Conservation (phyloP, 2,329 filamentous ascomycete species). For the Scytalidium lignicola region DNA sequence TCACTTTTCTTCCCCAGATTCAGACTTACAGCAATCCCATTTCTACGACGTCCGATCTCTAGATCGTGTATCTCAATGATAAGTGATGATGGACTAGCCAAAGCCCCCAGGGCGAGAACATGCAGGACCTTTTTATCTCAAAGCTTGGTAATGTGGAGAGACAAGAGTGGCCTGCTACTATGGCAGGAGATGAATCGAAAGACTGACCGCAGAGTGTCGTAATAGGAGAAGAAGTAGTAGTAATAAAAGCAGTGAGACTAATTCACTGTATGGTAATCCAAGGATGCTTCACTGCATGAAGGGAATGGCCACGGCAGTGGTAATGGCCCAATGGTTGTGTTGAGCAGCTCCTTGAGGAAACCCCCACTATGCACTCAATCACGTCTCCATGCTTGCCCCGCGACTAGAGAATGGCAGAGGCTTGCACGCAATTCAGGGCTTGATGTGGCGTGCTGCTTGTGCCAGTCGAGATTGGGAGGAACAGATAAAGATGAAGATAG, state of each 20-base stretch:
- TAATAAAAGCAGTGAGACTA: no score
- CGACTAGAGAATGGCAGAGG: background rate
- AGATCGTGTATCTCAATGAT: background rate
- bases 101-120: no score
- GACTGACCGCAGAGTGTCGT: no score
- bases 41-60: background rate
- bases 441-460: background rate
- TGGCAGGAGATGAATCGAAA: no score
- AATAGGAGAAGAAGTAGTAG: no score
- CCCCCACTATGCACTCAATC: background rate
- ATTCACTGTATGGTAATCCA: background rate
- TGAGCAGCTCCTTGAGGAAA: background rate
- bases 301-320: background rate
- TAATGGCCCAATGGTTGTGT: background rate
- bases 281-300: background rate
- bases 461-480: background rate
- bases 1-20: background rate
- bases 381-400: background rate
- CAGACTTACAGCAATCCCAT: slow-evolving; percentile 1
- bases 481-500: background rate
- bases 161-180: no score
- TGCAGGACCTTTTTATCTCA: no score
- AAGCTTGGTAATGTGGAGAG: no score
- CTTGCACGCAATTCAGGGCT: background rate
- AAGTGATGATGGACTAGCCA: no score